Evolutionary conservation across 169 alveolate species (phyloP).

Genomic region (Plasmodium sp.): DNA sequence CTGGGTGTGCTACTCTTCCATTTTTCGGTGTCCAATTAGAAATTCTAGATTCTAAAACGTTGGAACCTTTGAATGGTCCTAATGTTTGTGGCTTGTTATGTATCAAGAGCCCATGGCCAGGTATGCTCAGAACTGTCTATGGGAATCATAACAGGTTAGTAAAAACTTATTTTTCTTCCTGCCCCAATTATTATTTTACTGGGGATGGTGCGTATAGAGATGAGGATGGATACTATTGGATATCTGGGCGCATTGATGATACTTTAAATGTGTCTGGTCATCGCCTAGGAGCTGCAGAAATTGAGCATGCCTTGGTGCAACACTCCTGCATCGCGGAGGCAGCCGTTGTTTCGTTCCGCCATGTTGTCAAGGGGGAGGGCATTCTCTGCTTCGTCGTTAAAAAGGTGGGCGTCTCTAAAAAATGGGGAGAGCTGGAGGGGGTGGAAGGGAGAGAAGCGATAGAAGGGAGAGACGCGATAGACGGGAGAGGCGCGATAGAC

Average conservation of each 20-base stretch:
- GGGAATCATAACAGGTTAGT: constrained; percentile 91
- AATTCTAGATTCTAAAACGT: constrained; percentile 90
- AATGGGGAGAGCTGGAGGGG: constrained; percentile 10
- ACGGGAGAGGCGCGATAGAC: too few relatives aligned
- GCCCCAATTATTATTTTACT: constrained; percentile 92
- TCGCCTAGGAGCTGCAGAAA: constrained; percentile 94
- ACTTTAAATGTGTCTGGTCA: constrained; percentile 96
- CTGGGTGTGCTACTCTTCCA: constrained; percentile 95
- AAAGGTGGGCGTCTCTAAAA: constrained; percentile 74
- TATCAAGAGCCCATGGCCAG: constrained; percentile 93
- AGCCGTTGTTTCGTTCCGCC: constrained; percentile 94
- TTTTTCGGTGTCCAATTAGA: constrained; percentile 91
- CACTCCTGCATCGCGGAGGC: constrained; percentile 91
- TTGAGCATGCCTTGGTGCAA: constrained; percentile 93
- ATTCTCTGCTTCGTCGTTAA: constrained; percentile 92
- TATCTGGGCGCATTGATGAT: constrained; percentile 97
- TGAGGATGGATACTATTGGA: constrained; percentile 95
- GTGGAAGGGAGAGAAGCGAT: neutral
- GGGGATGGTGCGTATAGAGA: constrained; percentile 98
- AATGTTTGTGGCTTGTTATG: constrained; percentile 90
- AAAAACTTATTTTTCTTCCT: constrained; percentile 87
- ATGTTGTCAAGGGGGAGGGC: constrained; percentile 95
- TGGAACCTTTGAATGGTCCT: constrained; percentile 86
- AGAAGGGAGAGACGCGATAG: too few relatives aligned
- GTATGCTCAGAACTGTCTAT: constrained; percentile 90